These are phyloP conservation scores for Pyrenula aspistea DNA, from an alignment of 495 filamentous ascomycete species.

Conservation along the genomic window DNA sequence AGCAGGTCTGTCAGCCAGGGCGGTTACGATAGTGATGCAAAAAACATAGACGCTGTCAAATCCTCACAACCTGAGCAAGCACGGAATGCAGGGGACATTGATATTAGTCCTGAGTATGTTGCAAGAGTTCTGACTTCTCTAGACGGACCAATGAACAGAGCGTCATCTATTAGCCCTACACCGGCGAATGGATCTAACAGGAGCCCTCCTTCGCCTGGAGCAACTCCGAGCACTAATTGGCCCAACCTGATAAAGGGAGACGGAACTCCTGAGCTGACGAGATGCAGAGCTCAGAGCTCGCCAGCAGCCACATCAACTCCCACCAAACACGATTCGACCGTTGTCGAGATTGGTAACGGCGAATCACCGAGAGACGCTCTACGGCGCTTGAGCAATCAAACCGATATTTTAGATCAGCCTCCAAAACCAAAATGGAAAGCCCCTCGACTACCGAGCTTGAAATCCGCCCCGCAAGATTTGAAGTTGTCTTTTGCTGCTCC, in stretches of 20 bases:
- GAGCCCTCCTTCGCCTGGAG: neutral
- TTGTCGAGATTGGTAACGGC: neutral
- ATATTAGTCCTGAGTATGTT: neutral
- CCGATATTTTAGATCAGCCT: neutral
- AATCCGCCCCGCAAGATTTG: neutral
- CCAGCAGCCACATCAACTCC: neutral
- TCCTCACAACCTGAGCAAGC: neutral
- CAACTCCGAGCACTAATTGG: neutral
- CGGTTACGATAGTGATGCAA: constrained; percentile 35
- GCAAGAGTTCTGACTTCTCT: neutral
- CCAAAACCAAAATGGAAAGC: neutral
- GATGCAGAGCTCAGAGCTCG: neutral
- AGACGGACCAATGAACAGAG: constrained; percentile 2
- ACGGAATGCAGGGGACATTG: neutral
- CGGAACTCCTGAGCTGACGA: neutral
- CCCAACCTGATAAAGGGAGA: neutral
- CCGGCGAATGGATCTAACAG: neutral
- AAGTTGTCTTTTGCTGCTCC: neutral
- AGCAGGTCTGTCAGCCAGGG: constrained; percentile 29
- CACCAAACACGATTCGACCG: neutral
- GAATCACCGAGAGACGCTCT: neutral
- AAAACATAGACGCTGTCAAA: constrained; percentile 13
- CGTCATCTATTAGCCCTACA: neutral
- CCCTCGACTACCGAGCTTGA: neutral
- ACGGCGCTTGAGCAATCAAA: neutral